A percentile compares a stretch with the other conserved stretches of the same genome.
Conservation (phyloP, 257 asterid genomes). For the Penstemon eatonii region DNA sequence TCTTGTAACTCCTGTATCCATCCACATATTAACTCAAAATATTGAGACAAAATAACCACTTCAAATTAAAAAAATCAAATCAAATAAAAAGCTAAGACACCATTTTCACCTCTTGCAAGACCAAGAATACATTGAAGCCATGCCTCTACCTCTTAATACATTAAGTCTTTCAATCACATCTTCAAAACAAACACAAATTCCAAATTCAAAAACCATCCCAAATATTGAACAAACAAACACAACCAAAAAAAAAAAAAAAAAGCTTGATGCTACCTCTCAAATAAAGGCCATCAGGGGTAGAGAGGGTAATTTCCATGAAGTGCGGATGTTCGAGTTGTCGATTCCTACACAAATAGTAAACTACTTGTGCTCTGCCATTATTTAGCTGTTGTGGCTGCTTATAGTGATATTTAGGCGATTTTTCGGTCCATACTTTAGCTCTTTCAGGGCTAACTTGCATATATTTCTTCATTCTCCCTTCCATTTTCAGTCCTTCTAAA, state of each 20-base stretch:
- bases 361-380: constrained; percentile 60
- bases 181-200: constrained; percentile 36
- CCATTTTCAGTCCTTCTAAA: constrained; percentile 36
- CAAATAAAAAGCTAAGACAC: neutral
- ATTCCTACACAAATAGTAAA: constrained; percentile 82
- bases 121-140: constrained; percentile 95
- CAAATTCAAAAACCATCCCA: neutral
- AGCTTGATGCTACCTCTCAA: constrained; percentile 63
- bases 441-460: constrained; percentile 79
- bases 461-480: constrained; percentile 62
- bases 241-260: neutral
- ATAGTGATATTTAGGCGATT: constrained; percentile 76
- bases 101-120: constrained; percentile 90
- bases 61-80: constrained; percentile 14
- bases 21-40: constrained; percentile 24
- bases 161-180: constrained; percentile 91
- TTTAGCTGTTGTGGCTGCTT: constrained; percentile 33
- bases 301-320: constrained; percentile 87
- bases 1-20: constrained; percentile 73
- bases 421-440: constrained; percentile 93
- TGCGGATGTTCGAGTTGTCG: constrained; percentile 96
- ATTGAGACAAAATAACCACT: neutral
- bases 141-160: constrained; percentile 84
- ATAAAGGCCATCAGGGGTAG: constrained; percentile 82
- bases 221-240: neutral